A percentile compares a stretch with the other conserved stretches of the same genome.
Evolutionary conservation across 1,284 basidiomycete genomes (phyloP).

Genomic region (Sanghuangporus baumii): DNA sequence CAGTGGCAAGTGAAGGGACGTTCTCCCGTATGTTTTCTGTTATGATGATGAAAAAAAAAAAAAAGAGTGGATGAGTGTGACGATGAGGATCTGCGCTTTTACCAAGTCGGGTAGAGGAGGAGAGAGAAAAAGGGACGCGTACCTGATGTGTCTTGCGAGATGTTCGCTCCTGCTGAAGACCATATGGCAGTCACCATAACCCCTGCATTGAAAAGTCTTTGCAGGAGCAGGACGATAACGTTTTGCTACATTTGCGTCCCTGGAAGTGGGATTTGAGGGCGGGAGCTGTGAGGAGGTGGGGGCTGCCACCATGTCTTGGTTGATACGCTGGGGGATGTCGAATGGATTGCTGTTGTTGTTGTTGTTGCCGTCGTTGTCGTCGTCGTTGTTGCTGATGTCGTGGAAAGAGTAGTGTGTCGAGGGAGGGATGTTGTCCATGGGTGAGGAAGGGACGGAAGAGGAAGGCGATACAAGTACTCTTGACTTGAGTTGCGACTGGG

Average conservation of each 20-base stretch:
- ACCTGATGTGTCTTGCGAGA: conserved; percentile 92
- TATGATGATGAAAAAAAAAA: background rate
- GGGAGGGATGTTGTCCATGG: background rate
- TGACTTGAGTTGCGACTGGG: too few species aligned
- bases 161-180: conserved; percentile 95
- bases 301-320: conserved; percentile 8
- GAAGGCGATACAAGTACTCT: background rate
- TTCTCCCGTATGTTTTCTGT: conserved; percentile 95
- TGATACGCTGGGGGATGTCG: background rate
- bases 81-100: background rate
- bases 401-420: background rate
- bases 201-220: conserved; percentile 93
- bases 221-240: conserved; percentile 72
- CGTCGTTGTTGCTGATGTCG: background rate
- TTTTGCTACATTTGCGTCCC: conserved; percentile 38
- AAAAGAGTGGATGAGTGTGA: background rate
- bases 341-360: background rate
- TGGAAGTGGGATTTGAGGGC: conserved; percentile 13
- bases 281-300: background rate
- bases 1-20: conserved; percentile 95
- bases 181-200: conserved; percentile 94
- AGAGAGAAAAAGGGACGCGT: conserved; percentile 23
- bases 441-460: background rate
- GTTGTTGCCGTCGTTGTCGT: background rate
- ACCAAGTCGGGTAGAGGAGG: background rate